A percentile compares a stretch with the other conserved stretches of the same genome.
Evolutionary conservation across 345 rosid genomes (phyloP).

Genomic region (Eucalyptus dawsonii): DNA sequence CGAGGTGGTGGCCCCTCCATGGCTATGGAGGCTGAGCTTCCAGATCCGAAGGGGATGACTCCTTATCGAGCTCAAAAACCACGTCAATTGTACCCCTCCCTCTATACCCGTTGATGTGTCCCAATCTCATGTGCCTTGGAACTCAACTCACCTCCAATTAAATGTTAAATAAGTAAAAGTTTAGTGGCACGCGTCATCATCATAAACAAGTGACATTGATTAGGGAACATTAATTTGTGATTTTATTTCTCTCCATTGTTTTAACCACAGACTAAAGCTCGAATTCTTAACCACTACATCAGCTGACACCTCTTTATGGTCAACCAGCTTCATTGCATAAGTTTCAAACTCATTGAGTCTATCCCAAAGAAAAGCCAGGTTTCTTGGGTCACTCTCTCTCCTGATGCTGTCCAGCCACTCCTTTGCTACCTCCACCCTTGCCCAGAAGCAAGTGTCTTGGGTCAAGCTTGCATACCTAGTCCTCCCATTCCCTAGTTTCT

Average conservation of each 20-base stretch:
- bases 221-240: background rate
- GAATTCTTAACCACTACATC: conserved; percentile 62
- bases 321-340: conserved; percentile 20
- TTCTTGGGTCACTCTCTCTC: conserved; percentile 12
- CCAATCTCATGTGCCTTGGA: too few species aligned
- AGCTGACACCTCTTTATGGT: conserved; percentile 37
- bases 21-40: background rate
- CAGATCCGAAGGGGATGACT: background rate
- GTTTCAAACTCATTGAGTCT: conserved; percentile 22
- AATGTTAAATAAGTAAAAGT: too few species aligned
- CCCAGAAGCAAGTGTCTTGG: conserved; percentile 90
- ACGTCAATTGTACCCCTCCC: background rate
- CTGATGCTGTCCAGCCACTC: conserved; percentile 36
- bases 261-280: conserved; percentile 50
- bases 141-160: too few species aligned
- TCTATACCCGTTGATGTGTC: background rate
- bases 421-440: conserved; percentile 65
- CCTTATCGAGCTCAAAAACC: background rate
- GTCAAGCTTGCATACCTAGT: conserved; percentile 49
- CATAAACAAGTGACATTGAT: too few species aligned
- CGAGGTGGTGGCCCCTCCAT: background rate
- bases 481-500: conserved; percentile 10
- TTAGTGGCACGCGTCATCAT: too few species aligned
- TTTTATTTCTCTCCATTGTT: conserved; percentile 16
- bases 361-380: conserved; percentile 3